Base-by-base conservation (phyloP, 768 basidiomycete genomes). In the Heimioporus sp. region DNA sequence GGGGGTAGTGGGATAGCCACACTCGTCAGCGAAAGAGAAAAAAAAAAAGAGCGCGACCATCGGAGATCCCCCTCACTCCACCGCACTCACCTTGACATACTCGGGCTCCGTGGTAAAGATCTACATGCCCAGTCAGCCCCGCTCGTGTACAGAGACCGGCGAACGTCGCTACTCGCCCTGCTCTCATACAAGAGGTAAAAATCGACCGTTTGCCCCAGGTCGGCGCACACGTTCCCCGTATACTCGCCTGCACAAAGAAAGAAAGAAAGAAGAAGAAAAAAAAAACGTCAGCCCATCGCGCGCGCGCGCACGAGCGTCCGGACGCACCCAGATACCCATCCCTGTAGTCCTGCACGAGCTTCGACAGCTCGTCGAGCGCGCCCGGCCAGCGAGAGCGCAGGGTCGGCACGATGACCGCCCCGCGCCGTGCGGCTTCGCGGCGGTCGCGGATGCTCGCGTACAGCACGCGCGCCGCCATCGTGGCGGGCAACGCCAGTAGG, bases 241-340 rank as follows among this genome's bases (percentile, higher is more conserved):
- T 41, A 52, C 17, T 65, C 65, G 36, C 38, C 65, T 68, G 24
- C 24, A 4, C n/a, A n/a, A n/a, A n/a, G n/a, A n/a, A n/a, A n/a
- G n/a, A n/a, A n/a, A 5, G 6, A 28, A 28, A 28, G 5, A 24
- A 24, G 5, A 24, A 24, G 6, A 5, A 28, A 28, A 28, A 24
- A 24, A 24, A 24, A 24, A 24, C 3, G 24, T 24, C 24, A 24
- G 7, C 24, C 24, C 24, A 28, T 28, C 4, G n/a, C n/a, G n/a
- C n/a, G n/a, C n/a, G n/a, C n/a, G n/a, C n/a, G n/a, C n/a, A n/a
- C n/a, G n/a, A n/a, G n/a, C n/a, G n/a, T n/a, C n/a, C n/a, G n/a
- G n/a, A n/a, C n/a, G 8, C 53, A 76, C 82, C 79, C 17, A 73
- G 72, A 63, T 83, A 82, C 1, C 81, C 82, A 37, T 60, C 58